Conservation (phyloP, 2,329 filamentous ascomycete genomes). For the Aspergillus tubingensis region DNA sequence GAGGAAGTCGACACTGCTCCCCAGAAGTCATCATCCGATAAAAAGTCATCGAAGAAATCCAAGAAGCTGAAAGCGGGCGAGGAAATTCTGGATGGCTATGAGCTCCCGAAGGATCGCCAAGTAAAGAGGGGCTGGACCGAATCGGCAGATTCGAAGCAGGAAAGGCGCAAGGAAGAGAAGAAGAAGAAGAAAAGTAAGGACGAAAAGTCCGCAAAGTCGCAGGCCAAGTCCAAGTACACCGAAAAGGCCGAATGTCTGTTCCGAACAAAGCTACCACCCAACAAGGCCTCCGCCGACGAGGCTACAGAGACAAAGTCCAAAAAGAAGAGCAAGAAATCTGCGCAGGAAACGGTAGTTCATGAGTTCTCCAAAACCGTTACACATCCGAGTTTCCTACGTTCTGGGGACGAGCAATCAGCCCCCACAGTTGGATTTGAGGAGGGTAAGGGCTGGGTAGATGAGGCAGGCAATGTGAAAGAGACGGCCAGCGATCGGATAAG, state of each 20-base stretch:
- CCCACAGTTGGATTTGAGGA: conserved; percentile 71
- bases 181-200: conserved; percentile 55
- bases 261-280: conserved; percentile 74
- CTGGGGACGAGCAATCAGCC: conserved; percentile 48
- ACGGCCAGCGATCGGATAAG: conserved; percentile 29
- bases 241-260: conserved; percentile 80
- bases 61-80: conserved; percentile 55
- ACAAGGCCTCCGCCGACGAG: conserved; percentile 40
- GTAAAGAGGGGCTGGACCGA: conserved; percentile 91
- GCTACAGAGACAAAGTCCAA: conserved; percentile 54
- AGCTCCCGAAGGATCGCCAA: conserved; percentile 71
- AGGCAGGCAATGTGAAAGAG: conserved; percentile 69
- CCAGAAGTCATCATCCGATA: conserved; percentile 30
- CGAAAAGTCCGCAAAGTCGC: conserved; percentile 58
- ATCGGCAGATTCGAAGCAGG: conserved; percentile 51
- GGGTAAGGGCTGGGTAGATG: conserved; percentile 85
- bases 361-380: conserved; percentile 87
- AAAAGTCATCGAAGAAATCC: conserved; percentile 37
- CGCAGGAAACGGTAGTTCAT: conserved; percentile 70
- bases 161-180: conserved; percentile 48
- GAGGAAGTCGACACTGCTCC: conserved; percentile 28
- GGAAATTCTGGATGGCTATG: conserved; percentile 65
- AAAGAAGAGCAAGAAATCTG: conserved; percentile 60
- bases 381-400: conserved; percentile 78
- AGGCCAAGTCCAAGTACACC: conserved; percentile 74